Conservation (phyloP, 208 protist genomes). For the Leptomonas pyrrhocoris region DNA sequence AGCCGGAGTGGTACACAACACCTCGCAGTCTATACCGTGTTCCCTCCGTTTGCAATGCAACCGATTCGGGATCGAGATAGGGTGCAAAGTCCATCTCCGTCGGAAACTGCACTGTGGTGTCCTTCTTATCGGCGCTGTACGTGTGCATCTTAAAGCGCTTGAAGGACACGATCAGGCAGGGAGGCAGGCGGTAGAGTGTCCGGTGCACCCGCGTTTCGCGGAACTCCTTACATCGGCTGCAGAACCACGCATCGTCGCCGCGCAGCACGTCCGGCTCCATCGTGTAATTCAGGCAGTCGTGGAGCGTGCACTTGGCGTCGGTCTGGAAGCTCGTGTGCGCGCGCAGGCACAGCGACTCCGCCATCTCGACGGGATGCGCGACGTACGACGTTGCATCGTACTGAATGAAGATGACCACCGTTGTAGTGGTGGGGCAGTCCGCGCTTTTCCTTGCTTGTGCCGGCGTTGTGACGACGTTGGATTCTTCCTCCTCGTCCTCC, state of each 20-base stretch:
- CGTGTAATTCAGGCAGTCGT: constrained; percentile 44
- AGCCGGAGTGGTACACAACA: constrained; percentile 81
- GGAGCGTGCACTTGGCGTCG: constrained; percentile 45
- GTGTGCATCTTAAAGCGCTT: constrained; percentile 80
- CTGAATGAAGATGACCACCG: constrained; percentile 29
- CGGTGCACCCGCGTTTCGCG: constrained; percentile 57
- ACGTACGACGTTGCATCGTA: constrained; percentile 18
- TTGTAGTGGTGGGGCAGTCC: background rate
- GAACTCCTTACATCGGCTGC: constrained; percentile 67
- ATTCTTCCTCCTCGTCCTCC: constrained; percentile 6
- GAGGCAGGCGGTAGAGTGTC: constrained; percentile 72
- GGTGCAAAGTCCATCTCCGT: constrained; percentile 52
- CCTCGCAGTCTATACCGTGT: constrained; percentile 69
- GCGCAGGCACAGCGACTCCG: constrained; percentile 16
- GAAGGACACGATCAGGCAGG: constrained; percentile 76
- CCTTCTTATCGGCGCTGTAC: constrained; percentile 72
- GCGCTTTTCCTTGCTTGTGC: background rate
- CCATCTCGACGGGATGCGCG: constrained; percentile 1
- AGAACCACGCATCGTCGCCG: constrained; percentile 75
- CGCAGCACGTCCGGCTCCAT: constrained; percentile 61
- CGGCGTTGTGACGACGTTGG: background rate
- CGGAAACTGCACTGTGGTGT: constrained; percentile 64
- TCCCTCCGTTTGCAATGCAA: constrained; percentile 14
- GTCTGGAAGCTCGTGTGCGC: constrained; percentile 12
- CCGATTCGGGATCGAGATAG: constrained; percentile 61